Percentiles rank a stretch among this genome's conserved stretches.
Conservation (phyloP, 805 yeast species). For the Yarrowia alimentaria region DNA sequence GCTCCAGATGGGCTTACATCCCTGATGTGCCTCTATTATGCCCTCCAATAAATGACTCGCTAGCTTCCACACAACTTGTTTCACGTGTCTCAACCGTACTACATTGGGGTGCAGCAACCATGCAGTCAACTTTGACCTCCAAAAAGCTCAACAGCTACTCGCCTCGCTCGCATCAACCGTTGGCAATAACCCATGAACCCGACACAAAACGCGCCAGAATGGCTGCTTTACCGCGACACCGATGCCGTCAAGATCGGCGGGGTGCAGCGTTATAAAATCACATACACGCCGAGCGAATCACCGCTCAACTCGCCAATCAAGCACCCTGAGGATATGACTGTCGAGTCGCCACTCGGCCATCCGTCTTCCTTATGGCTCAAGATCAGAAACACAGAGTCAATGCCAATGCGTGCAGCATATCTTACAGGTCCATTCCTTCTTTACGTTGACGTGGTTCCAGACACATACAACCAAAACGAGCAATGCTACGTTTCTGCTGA, state of each 20-base stretch:
- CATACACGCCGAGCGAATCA: slow-evolving; percentile 46
- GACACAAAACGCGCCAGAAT: slow-evolving; percentile 10
- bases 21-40: too few relatives aligned
- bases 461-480: slow-evolving; percentile 55
- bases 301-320: slow-evolving; percentile 16
- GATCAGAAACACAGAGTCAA: slow-evolving; percentile 67
- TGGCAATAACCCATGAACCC: slow-evolving; percentile 4
- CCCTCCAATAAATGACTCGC: too few relatives aligned
- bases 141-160: slow-evolving; percentile 16
- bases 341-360: slow-evolving; percentile 14
- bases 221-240: slow-evolving; percentile 34
- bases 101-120: slow-evolving; percentile 24
- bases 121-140: slow-evolving; percentile 19
- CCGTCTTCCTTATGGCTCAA: slow-evolving; percentile 40
- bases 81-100: slow-evolving; percentile 20
- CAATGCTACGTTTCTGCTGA: slow-evolving; percentile 42
- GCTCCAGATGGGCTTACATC: too few relatives aligned
- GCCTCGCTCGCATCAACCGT: too few relatives aligned
- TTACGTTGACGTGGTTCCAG: slow-evolving; percentile 76
- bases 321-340: slow-evolving; percentile 11
- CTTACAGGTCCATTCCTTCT: slow-evolving; percentile 85
- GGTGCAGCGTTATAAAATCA: slow-evolving; percentile 53
- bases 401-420: slow-evolving; percentile 76
- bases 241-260: slow-evolving; percentile 57
- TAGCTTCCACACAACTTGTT: too few relatives aligned